A percentile compares a stretch with the other conserved stretches of the same genome.
These are phyloP conservation scores for Triticum aestivum DNA, from an alignment of 176 grass and related monocot genomes.

Conservation along the genomic window DNA sequence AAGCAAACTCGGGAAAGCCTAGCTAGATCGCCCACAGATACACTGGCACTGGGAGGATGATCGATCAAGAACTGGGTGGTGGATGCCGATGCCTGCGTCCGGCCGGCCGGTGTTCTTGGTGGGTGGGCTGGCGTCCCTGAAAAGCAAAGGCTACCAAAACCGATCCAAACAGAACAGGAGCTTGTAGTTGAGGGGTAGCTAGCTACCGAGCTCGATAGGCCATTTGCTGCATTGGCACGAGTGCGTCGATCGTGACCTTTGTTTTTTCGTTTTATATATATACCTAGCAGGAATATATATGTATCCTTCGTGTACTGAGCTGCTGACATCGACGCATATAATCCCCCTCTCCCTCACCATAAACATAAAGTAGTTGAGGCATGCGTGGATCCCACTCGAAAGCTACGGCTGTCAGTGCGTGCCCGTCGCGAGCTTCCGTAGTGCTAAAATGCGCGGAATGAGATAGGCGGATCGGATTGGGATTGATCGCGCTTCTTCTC, in stretches of 20 bases:
- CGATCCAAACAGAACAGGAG: background rate
- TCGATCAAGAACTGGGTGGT: background rate
- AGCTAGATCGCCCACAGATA: conserved; percentile 39
- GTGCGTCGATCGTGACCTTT: conserved; percentile 10
- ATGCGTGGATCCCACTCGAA: background rate
- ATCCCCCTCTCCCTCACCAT: background rate
- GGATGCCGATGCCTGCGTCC: background rate
- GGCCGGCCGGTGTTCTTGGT: background rate
- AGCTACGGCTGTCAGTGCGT: background rate
- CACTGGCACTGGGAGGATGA: background rate
- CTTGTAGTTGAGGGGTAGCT: background rate
- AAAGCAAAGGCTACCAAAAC: background rate
- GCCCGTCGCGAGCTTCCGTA: background rate
- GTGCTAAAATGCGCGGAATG: no score
- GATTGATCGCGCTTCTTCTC: background rate
- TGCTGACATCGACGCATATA: background rate
- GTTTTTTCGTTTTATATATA: background rate
- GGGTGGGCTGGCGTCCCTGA: conserved; percentile 6
- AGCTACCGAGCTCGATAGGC: background rate
- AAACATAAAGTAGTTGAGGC: background rate
- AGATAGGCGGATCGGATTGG: no score
- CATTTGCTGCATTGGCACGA: background rate
- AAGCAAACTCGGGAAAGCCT: conserved; percentile 33
- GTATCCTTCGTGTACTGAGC: background rate
- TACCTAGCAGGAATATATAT: background rate